phyloP scores from a whole-genome alignment of 139 green algal species.

The Eudorina sp. region DNA sequence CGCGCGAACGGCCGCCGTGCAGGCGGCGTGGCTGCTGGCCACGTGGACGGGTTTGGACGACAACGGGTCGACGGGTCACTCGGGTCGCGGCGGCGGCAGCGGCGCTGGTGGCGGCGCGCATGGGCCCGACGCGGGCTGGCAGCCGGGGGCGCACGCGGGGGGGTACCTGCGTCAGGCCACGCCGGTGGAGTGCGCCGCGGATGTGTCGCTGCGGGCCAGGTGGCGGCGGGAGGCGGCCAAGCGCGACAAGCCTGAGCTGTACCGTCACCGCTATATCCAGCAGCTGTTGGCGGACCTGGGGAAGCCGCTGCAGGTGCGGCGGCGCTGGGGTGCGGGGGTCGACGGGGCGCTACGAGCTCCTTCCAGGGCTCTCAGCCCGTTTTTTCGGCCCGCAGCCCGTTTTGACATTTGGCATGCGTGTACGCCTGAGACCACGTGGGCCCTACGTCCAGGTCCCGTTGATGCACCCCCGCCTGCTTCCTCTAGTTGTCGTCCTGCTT shows the following conservation, averaged over 20 bases:
- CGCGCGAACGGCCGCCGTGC: neutral
- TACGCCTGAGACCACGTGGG: too few relatives aligned
- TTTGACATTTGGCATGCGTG: too few relatives aligned
- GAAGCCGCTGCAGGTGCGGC: neutral
- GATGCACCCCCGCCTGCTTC: too few relatives aligned
- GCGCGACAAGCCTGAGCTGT: neutral
- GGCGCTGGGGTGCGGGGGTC: neutral
- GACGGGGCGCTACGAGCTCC: too few relatives aligned
- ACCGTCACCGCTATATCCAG: constrained; percentile 2
- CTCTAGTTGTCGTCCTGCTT: too few relatives aligned
- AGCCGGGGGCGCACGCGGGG: neutral
- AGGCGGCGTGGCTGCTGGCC: constrained; percentile 32
- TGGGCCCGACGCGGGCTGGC: neutral
- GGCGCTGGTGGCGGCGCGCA: too few relatives aligned
- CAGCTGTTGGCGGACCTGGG: constrained; percentile 40
- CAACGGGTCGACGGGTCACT: neutral
- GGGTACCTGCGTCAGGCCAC: constrained; percentile 32
- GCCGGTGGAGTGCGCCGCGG: constrained; percentile 8
- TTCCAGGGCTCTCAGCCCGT: too few relatives aligned
- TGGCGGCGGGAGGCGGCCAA: constrained; percentile 13
- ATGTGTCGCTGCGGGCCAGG: neutral
- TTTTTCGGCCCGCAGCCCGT: too few relatives aligned
- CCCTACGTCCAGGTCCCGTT: too few relatives aligned
- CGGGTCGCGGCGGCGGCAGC: neutral
- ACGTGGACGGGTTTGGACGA: neutral